phyloP scores from a whole-genome alignment of 495 filamentous ascomycete species.

The Podospora conica region DNA sequence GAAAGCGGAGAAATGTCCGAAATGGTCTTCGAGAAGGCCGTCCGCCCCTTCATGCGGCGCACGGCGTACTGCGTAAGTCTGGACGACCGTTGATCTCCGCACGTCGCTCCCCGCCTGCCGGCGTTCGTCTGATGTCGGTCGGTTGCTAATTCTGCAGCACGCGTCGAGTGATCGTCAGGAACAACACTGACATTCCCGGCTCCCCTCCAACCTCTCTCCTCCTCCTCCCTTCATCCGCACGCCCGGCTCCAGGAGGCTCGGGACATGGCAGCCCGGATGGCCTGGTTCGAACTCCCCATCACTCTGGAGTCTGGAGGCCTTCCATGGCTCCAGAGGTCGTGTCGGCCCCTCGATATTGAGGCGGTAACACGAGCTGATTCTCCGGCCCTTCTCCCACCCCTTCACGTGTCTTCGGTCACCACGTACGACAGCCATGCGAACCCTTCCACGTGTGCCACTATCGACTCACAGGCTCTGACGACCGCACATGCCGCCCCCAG shows the following conservation, averaged over 20 bases:
- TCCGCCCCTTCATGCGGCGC: conserved; percentile 3
- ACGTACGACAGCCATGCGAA: neutral
- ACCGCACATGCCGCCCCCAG: conserved; percentile 5
- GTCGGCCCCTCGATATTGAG: conserved; percentile 1
- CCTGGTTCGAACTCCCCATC: neutral
- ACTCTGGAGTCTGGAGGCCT: neutral
- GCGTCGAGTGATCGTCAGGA: conserved; percentile 2
- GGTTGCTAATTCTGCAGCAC: neutral
- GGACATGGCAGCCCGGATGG: neutral
- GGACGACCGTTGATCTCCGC: conserved; percentile 3
- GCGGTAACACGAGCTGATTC: neutral
- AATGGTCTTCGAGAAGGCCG: neutral
- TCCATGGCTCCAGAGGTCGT: neutral
- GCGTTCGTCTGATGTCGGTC: conserved; percentile 11
- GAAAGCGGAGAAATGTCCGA: conserved; percentile 8
- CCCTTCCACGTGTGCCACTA: neutral
- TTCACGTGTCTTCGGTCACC: neutral
- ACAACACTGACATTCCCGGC: neutral
- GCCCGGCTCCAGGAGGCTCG: conserved; percentile 7
- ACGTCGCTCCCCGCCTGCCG: neutral
- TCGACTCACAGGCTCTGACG: neutral
- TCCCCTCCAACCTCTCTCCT: neutral
- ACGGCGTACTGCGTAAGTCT: too few relatives aligned
- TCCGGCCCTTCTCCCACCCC: neutral
- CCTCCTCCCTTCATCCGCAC: neutral